phyloP scores from a whole-genome alignment of 805 yeast genomes.

The Lipomyces mesembrius region DNA sequence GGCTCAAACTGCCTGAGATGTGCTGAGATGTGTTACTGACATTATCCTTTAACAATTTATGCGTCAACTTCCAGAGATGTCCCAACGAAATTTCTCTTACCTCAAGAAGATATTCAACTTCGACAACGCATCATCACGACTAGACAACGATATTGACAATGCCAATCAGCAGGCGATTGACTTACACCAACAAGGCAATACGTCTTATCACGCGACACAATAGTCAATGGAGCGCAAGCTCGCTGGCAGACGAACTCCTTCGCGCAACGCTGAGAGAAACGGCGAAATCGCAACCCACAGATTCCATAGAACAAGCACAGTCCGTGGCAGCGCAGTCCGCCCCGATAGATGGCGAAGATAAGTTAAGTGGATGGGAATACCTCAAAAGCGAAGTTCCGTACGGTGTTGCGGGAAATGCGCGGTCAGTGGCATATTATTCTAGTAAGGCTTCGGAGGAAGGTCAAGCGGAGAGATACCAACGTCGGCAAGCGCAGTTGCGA shows the following conservation, averaged over 20 bases:
- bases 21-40: no score
- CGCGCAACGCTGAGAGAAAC: neutral
- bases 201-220: neutral
- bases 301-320: neutral
- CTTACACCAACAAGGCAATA: neutral
- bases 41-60: no score
- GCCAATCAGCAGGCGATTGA: slow-evolving; percentile 1
- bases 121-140: neutral
- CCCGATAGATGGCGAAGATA: neutral
- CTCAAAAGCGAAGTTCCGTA: slow-evolving; percentile 7
- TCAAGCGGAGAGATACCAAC: neutral
- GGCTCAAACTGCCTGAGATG: no score
- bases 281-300: neutral
- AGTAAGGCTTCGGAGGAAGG: neutral
- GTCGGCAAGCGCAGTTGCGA: slow-evolving; percentile 14
- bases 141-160: neutral
- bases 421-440: neutral
- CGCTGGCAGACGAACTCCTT: slow-evolving; percentile 8
- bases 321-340: neutral
- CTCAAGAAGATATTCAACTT: neutral
- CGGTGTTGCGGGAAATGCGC: neutral
- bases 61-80: neutral
- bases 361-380: slow-evolving; percentile 4
- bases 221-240: slow-evolving; percentile 5
- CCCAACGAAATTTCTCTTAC: neutral